Percentiles rank a stretch among this genome's conserved stretches.
Evolutionary conservation across 352 stramenopile genomes (phyloP).

Genomic region (Phytophthora ohioensis): DNA sequence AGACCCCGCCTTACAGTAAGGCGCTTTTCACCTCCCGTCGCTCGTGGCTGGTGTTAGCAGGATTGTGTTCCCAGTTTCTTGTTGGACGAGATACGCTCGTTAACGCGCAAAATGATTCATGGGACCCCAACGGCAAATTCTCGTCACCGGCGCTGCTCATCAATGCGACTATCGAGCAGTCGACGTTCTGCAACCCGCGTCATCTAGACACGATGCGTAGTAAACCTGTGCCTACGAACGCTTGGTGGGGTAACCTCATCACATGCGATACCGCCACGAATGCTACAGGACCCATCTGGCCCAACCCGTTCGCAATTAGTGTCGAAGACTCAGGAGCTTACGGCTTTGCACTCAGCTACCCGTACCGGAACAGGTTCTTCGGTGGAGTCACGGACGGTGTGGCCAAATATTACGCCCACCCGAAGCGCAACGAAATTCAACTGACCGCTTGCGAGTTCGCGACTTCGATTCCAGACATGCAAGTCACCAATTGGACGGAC

Average conservation of each 20-base stretch:
- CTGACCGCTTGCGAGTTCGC: slow-evolving; percentile 69
- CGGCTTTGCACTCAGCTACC: slow-evolving; percentile 70
- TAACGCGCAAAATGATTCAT: slow-evolving; percentile 48
- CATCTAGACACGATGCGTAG: slow-evolving; percentile 59
- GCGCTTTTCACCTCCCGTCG: slow-evolving; percentile 10
- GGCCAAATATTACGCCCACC: slow-evolving; percentile 68
- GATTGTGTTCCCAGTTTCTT: slow-evolving; percentile 31
- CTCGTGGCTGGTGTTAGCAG: slow-evolving; percentile 25
- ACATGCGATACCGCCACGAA: slow-evolving; percentile 63
- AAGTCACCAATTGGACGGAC: slow-evolving; percentile 72
- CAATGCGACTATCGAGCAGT: slow-evolving; percentile 46
- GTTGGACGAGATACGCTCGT: slow-evolving; percentile 24
- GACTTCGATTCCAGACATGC: slow-evolving; percentile 47
- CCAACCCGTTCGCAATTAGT: slow-evolving; percentile 72
- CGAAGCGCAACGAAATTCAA: slow-evolving; percentile 67
- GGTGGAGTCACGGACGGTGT: slow-evolving; percentile 45
- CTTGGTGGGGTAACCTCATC: slow-evolving; percentile 87
- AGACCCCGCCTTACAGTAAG: slow-evolving; percentile 10
- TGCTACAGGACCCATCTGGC: slow-evolving; percentile 64
- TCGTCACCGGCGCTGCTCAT: slow-evolving; percentile 45
- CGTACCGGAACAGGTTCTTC: slow-evolving; percentile 77
- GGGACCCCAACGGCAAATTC: slow-evolving; percentile 52
- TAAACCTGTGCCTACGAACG: slow-evolving; percentile 76
- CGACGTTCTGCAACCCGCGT: slow-evolving; percentile 58
- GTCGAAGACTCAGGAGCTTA: slow-evolving; percentile 51